Evolutionary conservation across 495 filamentous ascomycete genomes (phyloP), one percentile per base, ranked within the genome.

Genomic region (Cladorrhinum samala): DNA sequence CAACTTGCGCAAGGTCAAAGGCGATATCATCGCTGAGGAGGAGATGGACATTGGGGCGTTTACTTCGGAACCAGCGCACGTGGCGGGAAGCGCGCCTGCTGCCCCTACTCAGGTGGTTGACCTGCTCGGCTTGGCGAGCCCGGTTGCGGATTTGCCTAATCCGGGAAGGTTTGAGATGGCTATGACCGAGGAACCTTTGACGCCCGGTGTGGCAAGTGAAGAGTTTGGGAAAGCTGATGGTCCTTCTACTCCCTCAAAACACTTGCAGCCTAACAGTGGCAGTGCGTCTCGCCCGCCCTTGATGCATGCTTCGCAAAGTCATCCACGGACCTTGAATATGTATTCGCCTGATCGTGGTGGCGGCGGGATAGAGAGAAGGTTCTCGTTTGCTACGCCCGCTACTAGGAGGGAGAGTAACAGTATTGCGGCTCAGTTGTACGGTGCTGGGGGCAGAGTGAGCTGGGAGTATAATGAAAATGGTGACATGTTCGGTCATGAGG

Each of bases 161-260:
- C 83, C 85, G 1, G 91, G 91, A 57, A 85, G 89, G 36, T 95
- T 97, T 67, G 91, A 95, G 60, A 72, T 94, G 72, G 80, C 67
- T 64, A 20, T 59, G 14, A 18, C 38, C 0, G 52, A 59, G 24
- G 56, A 55, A 7, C 47, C 13, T 6, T 20, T 40, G 25, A 49
- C 43, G 0, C 56, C 52, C 0, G 46, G 14, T n/a, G 7, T 16
- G 11, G 9, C 44, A 9, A 21, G 25, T 20, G 21, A 45, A 6
- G 25, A 37, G 45, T 47, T 47, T 33, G 45, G n/a, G n/a, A 14
- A 23, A 11, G 45, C 16, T 2, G 11, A 8, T 33, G 27, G 13
- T 8, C 8, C 45, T 11, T 23, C 27, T 33, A 16, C 13, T 19
- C 17, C 40, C 37, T 36, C 5, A 20, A 16, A 23, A 16, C 13